A percentile compares a stretch with the other conserved stretches of the same genome.
Evolutionary conservation across 2,329 filamentous ascomycete genomes (phyloP).

Genomic region (Dothiorella sarmentorum): DNA sequence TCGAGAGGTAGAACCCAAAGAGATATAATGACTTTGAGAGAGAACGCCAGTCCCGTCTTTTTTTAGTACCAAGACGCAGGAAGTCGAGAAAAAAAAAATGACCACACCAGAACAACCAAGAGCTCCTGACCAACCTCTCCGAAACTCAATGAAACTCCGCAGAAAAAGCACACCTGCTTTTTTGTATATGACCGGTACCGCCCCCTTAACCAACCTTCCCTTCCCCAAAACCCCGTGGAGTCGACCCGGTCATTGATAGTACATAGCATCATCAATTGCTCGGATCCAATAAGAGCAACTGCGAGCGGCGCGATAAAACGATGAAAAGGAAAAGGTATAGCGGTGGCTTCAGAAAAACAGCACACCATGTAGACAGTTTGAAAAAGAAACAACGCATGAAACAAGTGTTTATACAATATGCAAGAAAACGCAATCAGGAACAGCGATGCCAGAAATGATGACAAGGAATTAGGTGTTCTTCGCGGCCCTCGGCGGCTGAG

Average conservation of each 20-base stretch:
- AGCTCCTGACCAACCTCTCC: conserved; percentile 4
- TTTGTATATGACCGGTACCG: conserved; percentile 13
- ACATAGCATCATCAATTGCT: conserved; percentile 16
- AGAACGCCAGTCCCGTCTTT: conserved; percentile 14
- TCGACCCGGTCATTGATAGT: conserved; percentile 13
- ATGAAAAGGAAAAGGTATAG: not conserved
- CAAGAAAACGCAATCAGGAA: not conserved
- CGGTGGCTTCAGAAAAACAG: conserved; percentile 16
- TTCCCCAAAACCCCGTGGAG: conserved; percentile 11
- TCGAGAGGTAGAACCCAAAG: not conserved
- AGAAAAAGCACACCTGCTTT: conserved; percentile 10
- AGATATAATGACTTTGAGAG: not conserved
- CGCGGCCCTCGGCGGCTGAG: conserved; percentile 28
- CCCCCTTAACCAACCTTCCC: conserved; percentile 8
- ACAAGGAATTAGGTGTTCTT: not conserved
- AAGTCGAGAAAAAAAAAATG: not conserved
- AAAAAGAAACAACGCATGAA: not conserved
- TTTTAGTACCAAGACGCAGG: not conserved
- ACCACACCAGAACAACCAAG: not conserved
- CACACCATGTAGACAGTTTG: conserved; percentile 2
- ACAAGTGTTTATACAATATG: conserved; percentile 4
- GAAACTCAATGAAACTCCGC: conserved; percentile 7
- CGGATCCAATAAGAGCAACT: not conserved
- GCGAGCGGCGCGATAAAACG: not conserved
- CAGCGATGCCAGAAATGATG: not conserved